Evolutionary conservation across 345 rosid species (phyloP), one percentile per base, ranked within the genome.

Genomic region (Eucalyptus erythrocorys): DNA sequence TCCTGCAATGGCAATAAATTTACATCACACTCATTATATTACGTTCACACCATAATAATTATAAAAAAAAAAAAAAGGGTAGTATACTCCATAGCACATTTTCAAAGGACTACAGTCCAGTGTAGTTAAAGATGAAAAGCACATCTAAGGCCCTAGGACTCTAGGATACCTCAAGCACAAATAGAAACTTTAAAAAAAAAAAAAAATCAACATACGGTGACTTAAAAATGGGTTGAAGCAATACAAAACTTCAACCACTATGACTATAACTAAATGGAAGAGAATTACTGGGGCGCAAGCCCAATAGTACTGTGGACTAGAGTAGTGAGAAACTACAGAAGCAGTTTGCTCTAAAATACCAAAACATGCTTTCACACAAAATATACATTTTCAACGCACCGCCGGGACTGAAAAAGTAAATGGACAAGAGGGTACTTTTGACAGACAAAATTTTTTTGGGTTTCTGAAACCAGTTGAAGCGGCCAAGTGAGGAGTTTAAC

Each of bases 1-100:
- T 79, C 99, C 99, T 98, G 94, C 86, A 94, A 90, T 86, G 88
- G 32, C 86, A 90, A 64, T 64, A 86, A 85, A 59, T 86, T 86
- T 79, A 76, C 27, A 76, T 40, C 40, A 40, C 8, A 24, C 30
- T 37, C 47, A 76, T 76, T 22, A 76, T 37, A 76, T 34, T 21
- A 76, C 27, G 5, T 37, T 37, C 45, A 40, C 47, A 76, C 45
- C 82, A 76, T 76, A 76, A 47, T 40, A 76, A 76, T 76, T 76
- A 37, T 40, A 27, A 40, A 76, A 40, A 22, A 15, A 24, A 59
- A 21, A 42, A 76, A 30, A 64, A 64, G 15, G 76, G 40, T 14
- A 64, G 40, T n/a, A 64, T n/a, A n/a, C 81, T 34, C 81, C 47
- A 76, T 6, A 40, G 47, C 30, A 76, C 16, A 76, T 40, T 76